These are phyloP conservation scores for Clarireedia paspali DNA, from an alignment of 2,329 filamentous ascomycete genomes.

Conservation along the genomic window DNA sequence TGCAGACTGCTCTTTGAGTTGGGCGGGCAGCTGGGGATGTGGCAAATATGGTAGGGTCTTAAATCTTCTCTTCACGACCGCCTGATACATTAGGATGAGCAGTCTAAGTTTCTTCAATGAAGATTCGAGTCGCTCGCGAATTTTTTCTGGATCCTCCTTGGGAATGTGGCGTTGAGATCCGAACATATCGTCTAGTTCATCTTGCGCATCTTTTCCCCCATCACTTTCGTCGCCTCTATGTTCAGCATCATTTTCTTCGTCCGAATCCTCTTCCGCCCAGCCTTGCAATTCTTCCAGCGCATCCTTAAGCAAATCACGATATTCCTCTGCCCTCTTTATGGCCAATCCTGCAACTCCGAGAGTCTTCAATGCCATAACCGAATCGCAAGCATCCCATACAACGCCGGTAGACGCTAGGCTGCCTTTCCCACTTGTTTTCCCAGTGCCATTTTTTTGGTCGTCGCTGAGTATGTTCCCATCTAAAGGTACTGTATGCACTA, in stretches of 20 bases:
- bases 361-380: slow-evolving; percentile 53
- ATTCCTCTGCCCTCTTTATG: slow-evolving; percentile 64
- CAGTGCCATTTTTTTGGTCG: slow-evolving; percentile 38
- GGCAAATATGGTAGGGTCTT: slow-evolving; percentile 46
- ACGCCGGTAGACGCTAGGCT: slow-evolving; percentile 63
- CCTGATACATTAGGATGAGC: slow-evolving; percentile 60
- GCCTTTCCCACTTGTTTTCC: slow-evolving; percentile 35
- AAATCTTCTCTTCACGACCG: slow-evolving; percentile 61
- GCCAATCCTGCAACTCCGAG: slow-evolving; percentile 65
- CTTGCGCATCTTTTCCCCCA: slow-evolving; percentile 38
- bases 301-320: slow-evolving; percentile 69
- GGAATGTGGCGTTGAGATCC: slow-evolving; percentile 53
- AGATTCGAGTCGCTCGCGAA: slow-evolving; percentile 58
- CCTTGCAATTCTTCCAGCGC: slow-evolving; percentile 80
- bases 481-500: slow-evolving; percentile 52
- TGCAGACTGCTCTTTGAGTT: slow-evolving; percentile 12
- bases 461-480: slow-evolving; percentile 47
- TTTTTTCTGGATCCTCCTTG: slow-evolving; percentile 51
- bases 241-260: slow-evolving; percentile 48
- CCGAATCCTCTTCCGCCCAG: slow-evolving; percentile 69
- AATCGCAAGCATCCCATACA: slow-evolving; percentile 79
- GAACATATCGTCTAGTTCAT: slow-evolving; percentile 62
- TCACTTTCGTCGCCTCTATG: slow-evolving; percentile 43
- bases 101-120: slow-evolving; percentile 60
- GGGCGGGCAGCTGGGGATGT: slow-evolving; percentile 30